A percentile compares a stretch with the other conserved stretches of the same genome.
Evolutionary conservation across 2,329 filamentous ascomycete genomes (phyloP).

Genomic region (Ambrosiella cleistominuta): DNA sequence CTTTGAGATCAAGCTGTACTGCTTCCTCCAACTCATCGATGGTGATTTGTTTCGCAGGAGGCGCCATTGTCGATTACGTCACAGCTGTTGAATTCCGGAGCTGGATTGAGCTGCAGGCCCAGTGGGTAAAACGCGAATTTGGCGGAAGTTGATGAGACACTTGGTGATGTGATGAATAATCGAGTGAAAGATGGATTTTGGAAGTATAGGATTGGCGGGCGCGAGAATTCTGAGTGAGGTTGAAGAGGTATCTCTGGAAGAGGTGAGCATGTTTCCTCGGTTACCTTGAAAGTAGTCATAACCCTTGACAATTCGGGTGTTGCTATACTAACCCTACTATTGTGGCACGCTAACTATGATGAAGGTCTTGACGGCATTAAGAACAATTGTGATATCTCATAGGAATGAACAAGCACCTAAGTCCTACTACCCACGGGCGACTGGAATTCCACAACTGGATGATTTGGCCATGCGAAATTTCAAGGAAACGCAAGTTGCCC

Average conservation of each 20-base stretch:
- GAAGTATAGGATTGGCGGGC: slow-evolving; percentile 27
- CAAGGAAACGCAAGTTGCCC: slow-evolving; percentile 28
- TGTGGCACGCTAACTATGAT: slow-evolving; percentile 6
- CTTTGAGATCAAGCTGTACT: slow-evolving; percentile 30
- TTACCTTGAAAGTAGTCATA: slow-evolving; percentile 15
- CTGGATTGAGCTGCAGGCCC: background rate
- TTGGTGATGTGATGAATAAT: background rate
- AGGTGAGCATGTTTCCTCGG: slow-evolving; percentile 27
- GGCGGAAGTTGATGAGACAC: background rate
- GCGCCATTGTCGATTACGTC: slow-evolving; percentile 30
- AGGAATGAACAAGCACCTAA: slow-evolving; percentile 6
- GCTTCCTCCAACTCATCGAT: slow-evolving; percentile 31
- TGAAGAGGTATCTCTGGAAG: slow-evolving; percentile 39
- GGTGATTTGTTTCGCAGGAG: slow-evolving; percentile 38
- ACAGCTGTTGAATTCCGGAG: background rate
- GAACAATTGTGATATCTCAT: slow-evolving; percentile 12
- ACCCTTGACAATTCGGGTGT: slow-evolving; percentile 16
- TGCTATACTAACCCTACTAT: background rate
- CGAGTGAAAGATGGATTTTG: slow-evolving; percentile 16
- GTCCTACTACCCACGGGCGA: slow-evolving; percentile 18
- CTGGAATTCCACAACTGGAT: slow-evolving; percentile 29
- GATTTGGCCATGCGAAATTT: slow-evolving; percentile 29
- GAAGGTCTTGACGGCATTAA: slow-evolving; percentile 13
- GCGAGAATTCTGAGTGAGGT: slow-evolving; percentile 34
- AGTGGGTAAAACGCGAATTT: background rate